phyloP scores from a whole-genome alignment of 2,329 filamentous ascomycete genomes.

The Colletotrichum lupini region DNA sequence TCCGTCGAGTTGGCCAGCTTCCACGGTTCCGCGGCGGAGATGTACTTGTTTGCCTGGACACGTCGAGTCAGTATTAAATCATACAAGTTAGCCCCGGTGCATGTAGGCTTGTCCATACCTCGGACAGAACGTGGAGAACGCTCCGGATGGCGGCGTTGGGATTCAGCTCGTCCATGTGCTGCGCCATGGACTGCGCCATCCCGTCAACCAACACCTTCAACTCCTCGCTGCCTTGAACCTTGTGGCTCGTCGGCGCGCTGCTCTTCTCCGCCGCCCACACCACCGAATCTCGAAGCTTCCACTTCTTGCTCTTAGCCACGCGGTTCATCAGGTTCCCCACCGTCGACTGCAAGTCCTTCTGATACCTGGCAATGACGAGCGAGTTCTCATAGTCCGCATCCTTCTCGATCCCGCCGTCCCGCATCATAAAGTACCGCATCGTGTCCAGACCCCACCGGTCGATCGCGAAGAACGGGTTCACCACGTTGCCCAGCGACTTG shows the following conservation, averaged over 20 bases:
- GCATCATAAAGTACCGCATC: slow-evolving; percentile 89
- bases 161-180: slow-evolving; percentile 72
- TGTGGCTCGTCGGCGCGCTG: not conserved
- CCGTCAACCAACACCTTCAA: slow-evolving; percentile 40
- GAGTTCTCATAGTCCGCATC: slow-evolving; percentile 90
- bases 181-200: slow-evolving; percentile 47
- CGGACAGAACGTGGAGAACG: slow-evolving; percentile 71
- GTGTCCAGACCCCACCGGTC: slow-evolving; percentile 89
- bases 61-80: slow-evolving; percentile 30
- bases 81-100: not conserved
- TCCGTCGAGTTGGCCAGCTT: slow-evolving; percentile 54
- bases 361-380: slow-evolving; percentile 80
- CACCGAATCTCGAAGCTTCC: slow-evolving; percentile 74
- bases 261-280: slow-evolving; percentile 18
- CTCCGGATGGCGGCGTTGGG: slow-evolving; percentile 72
- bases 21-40: slow-evolving; percentile 79
- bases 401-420: slow-evolving; percentile 79
- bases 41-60: slow-evolving; percentile 53
- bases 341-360: slow-evolving; percentile 79
- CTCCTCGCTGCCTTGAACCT: slow-evolving; percentile 36
- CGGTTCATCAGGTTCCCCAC: slow-evolving; percentile 85
- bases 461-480: slow-evolving; percentile 92
- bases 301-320: slow-evolving; percentile 74
- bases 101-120: slow-evolving; percentile 54
- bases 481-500: slow-evolving; percentile 93